Conservation (phyloP, 345 rosid genomes). For the Gossypium bickii region DNA sequence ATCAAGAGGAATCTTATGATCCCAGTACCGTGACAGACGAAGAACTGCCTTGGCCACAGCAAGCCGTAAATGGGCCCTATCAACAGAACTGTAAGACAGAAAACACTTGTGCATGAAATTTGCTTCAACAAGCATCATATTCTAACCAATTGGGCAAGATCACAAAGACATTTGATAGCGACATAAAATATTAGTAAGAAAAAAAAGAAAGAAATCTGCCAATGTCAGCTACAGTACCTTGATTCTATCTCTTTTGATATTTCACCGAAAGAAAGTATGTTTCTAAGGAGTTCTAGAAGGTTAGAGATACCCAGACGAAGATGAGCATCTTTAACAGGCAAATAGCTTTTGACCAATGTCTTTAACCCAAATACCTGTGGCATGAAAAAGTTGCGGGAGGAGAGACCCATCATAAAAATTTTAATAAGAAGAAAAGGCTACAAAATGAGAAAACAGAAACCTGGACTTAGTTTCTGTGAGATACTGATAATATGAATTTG, state of each 20-base stretch:
- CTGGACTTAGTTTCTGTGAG: background rate
- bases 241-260: slow-evolving; percentile 65
- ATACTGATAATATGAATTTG: background rate
- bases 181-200: background rate
- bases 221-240: slow-evolving; percentile 38
- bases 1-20: slow-evolving; percentile 77
- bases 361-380: slow-evolving; percentile 85
- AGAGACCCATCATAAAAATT: slow-evolving; percentile 10
- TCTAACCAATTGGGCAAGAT: slow-evolving; percentile 5
- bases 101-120: slow-evolving; percentile 18
- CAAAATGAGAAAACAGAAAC: slow-evolving; percentile 35
- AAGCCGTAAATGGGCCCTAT: slow-evolving; percentile 82
- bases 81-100: slow-evolving; percentile 60
- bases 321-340: slow-evolving; percentile 89
- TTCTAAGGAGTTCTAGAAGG: slow-evolving; percentile 62
- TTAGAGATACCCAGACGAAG: slow-evolving; percentile 76
- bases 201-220: slow-evolving; percentile 11
- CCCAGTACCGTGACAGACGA: slow-evolving; percentile 88
- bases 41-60: slow-evolving; percentile 95
- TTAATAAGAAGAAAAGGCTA: background rate
- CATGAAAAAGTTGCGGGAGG: slow-evolving; percentile 10
- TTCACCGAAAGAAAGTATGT: slow-evolving; percentile 70
- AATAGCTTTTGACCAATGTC: slow-evolving; percentile 85
- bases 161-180: background rate
- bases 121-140: slow-evolving; percentile 12